Base-by-base conservation (phyloP, 2,329 filamentous ascomycete species). In the Atkinsonella hypoxylon region DNA sequence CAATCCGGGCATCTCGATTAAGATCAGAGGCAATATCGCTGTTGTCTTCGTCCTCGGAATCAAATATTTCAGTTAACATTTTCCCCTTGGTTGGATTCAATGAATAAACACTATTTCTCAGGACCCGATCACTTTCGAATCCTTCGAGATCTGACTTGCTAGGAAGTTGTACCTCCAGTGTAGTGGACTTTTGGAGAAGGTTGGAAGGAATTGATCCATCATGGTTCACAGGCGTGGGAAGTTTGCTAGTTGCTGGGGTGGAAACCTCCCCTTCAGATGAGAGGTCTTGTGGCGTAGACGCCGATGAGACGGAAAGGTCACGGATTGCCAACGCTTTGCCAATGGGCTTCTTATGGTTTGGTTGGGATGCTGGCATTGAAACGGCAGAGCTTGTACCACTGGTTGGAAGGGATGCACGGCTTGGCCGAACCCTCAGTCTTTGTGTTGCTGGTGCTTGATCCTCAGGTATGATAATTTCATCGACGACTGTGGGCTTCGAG, bases 51-150 rank as follows among this genome's bases (percentile, higher is more conserved):
- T 67, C 65, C 2, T 70, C 65, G 1, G 66, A 67, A 10, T 72
- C 68, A 1, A 69, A 64, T 61, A 54, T 76, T 64, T 72, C 65
- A 3, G 39, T 50, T 10, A 32, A 69, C 61, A 50, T 68, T 54
- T 46, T 71, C 64, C 63, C 78, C 76, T 49, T 67, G 61, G 55
- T 75, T 67, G 67, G 52, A 38, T 65, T 67, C 58, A 79, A 62
- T 2, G 76, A 69, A 54, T 70, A 76, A 47, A 74, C 66, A 64
- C 74, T 81, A 9, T 58, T 59, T 15, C 63, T 59, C 13, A 66
- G 46, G 12, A 57, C 58, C n/a, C 61, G 56, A 30, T 69, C 64
- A 20, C 56, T 57, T 20, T 63, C 61, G n/a, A 31, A 10, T 15
- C 49, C 52, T 9, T 52, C 51, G 6, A 45, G 48, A 1, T 44